Conservation (phyloP, 495 filamentous ascomycete genomes). For the Daldinia childiae region DNA sequence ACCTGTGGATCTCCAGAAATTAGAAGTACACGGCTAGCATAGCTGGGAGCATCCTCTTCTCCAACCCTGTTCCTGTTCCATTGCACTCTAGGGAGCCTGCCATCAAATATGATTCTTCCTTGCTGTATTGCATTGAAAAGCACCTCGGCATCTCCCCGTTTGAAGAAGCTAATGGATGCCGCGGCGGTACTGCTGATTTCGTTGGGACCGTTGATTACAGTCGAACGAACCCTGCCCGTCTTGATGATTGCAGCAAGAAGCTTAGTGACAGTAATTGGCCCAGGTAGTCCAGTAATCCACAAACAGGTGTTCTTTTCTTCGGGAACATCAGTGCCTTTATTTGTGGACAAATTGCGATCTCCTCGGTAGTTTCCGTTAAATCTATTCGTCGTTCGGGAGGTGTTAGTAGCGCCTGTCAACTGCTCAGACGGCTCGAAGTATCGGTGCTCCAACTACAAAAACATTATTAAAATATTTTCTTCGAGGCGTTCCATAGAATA, state of each 20-base stretch:
- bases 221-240: constrained; percentile 25
- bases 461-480: not conserved
- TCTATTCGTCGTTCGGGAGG: not conserved
- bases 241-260: constrained; percentile 14
- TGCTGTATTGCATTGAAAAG: constrained; percentile 4
- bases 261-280: not conserved
- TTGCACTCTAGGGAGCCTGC: not conserved
- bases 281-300: constrained; percentile 28
- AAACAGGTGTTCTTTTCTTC: constrained; percentile 28
- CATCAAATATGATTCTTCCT: not conserved
- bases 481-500: not conserved
- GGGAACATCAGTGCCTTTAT: constrained; percentile 11
- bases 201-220: constrained; percentile 12
- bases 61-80: constrained; percentile 31
- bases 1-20: constrained; percentile 32
- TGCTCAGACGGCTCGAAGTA: constrained; percentile 29
- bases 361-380: constrained; percentile 26
- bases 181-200: constrained; percentile 2
- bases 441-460: constrained; percentile 11
- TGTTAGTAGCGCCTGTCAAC: not conserved
- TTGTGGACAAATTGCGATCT: constrained; percentile 3
- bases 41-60: not conserved
- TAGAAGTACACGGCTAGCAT: constrained; percentile 32
- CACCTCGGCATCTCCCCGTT: constrained; percentile 3
- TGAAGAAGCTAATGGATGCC: constrained; percentile 28